Conservation (phyloP, 345 rosid species). For the Punica granatum region DNA sequence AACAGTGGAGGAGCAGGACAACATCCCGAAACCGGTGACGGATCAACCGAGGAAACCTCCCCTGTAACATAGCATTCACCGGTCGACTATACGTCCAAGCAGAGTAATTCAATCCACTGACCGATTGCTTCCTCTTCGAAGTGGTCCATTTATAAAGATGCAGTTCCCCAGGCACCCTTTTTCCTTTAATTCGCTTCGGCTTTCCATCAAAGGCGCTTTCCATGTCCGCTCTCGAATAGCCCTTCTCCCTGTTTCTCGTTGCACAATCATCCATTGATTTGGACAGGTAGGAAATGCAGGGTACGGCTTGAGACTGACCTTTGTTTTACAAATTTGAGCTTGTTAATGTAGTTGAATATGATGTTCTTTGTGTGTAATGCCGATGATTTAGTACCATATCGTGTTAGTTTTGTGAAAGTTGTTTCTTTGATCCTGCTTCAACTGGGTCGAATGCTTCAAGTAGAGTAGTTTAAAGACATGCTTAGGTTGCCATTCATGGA, state of each 20-base stretch:
- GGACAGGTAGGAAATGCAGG: not conserved
- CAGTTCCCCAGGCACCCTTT: not conserved
- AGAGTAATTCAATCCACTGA: not conserved
- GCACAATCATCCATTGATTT: not conserved
- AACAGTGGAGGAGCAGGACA: not conserved
- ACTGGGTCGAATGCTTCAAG: no score
- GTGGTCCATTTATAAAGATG: not conserved
- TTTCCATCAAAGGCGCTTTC: not conserved
- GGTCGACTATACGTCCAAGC: not conserved
- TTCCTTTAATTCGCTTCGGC: not conserved
- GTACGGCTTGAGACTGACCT: not conserved
- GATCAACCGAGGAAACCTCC: slow-evolving; percentile 2
- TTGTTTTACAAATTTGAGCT: not conserved
- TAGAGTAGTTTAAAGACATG: no score
- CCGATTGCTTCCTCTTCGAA: not conserved
- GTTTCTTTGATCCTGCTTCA: no score
- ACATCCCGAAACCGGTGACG: not conserved
- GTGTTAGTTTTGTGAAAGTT: no score
- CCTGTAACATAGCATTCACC: not conserved
- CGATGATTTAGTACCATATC: no score
- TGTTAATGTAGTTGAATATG: not conserved
- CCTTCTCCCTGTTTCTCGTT: not conserved
- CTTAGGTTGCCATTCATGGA: no score
- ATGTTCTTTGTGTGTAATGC: no score
- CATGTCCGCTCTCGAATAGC: not conserved